Conservation (phyloP, 768 basidiomycete genomes). For the Suillus clintonianus region DNA sequence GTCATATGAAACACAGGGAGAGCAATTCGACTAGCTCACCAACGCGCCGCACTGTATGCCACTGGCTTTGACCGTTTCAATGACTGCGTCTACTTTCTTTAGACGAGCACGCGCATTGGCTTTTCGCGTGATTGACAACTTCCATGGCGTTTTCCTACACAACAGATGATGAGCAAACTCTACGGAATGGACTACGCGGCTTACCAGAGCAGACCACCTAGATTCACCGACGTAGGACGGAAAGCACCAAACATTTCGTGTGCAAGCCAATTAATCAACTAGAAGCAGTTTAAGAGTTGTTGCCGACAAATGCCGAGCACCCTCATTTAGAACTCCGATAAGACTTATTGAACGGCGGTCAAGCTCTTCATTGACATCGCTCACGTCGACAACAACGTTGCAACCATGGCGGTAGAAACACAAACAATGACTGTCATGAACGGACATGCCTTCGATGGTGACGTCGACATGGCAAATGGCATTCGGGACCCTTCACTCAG, state of each 20-base stretch:
- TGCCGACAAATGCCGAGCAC: slow-evolving; percentile 27
- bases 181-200: slow-evolving; percentile 15
- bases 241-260: slow-evolving; percentile 84
- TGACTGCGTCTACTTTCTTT: slow-evolving; percentile 91
- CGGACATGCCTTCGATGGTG: slow-evolving; percentile 42
- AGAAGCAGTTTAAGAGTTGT: slow-evolving; percentile 2
- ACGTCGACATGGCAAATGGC: slow-evolving; percentile 40
- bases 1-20: neutral
- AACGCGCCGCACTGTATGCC: slow-evolving; percentile 78
- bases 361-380: neutral
- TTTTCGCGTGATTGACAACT: slow-evolving; percentile 88
- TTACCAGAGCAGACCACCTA: slow-evolving; percentile 86
- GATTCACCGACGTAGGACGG: slow-evolving; percentile 63
- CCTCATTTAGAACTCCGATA: slow-evolving; percentile 29
- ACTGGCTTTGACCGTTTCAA: slow-evolving; percentile 81
- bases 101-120: slow-evolving; percentile 87
- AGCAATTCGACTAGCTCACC: slow-evolving; percentile 46
- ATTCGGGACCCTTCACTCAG: slow-evolving; percentile 41
- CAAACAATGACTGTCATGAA: slow-evolving; percentile 41
- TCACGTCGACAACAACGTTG: slow-evolving; percentile 20
- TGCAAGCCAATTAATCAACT: neutral
- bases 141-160: slow-evolving; percentile 92
- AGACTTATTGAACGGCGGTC: neutral
- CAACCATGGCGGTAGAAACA: slow-evolving; percentile 49
- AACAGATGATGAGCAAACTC: slow-evolving; percentile 7